These are phyloP conservation scores for Saprolegnia diclina DNA, from an alignment of 352 stramenopile genomes.

Conservation along the genomic window DNA sequence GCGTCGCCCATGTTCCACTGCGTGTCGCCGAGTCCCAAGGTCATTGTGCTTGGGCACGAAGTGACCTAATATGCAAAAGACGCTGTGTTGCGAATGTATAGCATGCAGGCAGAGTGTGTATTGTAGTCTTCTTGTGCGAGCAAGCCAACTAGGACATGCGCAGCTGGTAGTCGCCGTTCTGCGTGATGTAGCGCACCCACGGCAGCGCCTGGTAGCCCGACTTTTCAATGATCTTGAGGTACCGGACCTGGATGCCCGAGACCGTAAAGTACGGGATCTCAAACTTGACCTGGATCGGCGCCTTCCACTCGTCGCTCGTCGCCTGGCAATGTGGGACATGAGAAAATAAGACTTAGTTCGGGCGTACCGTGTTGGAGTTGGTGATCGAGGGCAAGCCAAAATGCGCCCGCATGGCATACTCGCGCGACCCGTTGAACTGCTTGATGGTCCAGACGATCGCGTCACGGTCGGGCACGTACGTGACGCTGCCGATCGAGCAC, in stretches of 20 bases:
- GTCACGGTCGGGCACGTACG: constrained; percentile 98
- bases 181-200: constrained; percentile 99
- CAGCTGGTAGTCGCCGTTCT: constrained; percentile 98
- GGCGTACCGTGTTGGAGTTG: constrained; percentile 45
- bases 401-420: constrained; percentile 99
- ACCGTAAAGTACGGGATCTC: constrained; percentile 95
- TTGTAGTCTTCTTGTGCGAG: background rate
- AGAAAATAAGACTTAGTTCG: background rate
- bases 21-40: too few relatives aligned
- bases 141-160: constrained; percentile 90
- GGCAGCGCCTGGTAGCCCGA: constrained; percentile 98
- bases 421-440: constrained; percentile 96
- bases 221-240: constrained; percentile 99
- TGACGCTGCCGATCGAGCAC: constrained; percentile 94
- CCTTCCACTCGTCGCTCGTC: constrained; percentile 79
- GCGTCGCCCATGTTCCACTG: too few relatives aligned
- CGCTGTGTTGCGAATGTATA: too few relatives aligned
- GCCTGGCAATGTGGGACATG: constrained; percentile 14
- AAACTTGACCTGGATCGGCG: constrained; percentile 94
- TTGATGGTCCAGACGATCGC: constrained; percentile 99
- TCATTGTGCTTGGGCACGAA: too few relatives aligned
- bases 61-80: too few relatives aligned
- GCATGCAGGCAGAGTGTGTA: too few relatives aligned
- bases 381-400: constrained; percentile 98
- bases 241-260: constrained; percentile 98